phyloP scores from a whole-genome alignment of 208 protist species.

The Crithidia sp. region DNA sequence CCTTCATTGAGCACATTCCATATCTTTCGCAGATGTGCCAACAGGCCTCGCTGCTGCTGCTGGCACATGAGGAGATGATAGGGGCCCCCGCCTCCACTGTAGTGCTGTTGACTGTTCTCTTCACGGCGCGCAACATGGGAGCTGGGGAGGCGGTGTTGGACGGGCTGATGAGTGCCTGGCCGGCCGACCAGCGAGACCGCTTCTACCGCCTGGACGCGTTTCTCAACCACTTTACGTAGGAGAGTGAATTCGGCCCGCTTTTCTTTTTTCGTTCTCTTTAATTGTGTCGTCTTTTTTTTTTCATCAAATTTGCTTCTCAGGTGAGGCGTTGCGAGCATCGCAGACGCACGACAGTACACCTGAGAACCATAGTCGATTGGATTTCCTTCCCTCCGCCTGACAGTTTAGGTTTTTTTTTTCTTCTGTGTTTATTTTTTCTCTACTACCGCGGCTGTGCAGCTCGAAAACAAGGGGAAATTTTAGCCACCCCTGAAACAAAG shows the following conservation, averaged over 20 bases:
- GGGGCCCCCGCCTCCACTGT: slow-evolving; percentile 22
- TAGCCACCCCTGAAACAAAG: too few relatives aligned
- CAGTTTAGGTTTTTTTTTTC: too few relatives aligned
- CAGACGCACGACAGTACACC: too few relatives aligned
- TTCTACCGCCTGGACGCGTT: slow-evolving; percentile 36
- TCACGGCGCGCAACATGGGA: slow-evolving; percentile 34
- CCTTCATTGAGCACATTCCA: slow-evolving; percentile 26
- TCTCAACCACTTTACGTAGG: slow-evolving; percentile 31
- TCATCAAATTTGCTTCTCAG: background rate
- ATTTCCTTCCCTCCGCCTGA: too few relatives aligned
- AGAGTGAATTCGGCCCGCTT: background rate
- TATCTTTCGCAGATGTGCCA: slow-evolving; percentile 42
- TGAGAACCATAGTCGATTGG: too few relatives aligned
- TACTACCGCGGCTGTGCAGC: too few relatives aligned
- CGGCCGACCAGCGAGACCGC: slow-evolving; percentile 1
- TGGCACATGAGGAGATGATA: slow-evolving; percentile 37
- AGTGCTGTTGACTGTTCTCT: slow-evolving; percentile 28
- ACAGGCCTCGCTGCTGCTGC: slow-evolving; percentile 33
- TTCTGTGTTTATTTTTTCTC: too few relatives aligned
- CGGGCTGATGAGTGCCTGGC: slow-evolving; percentile 17
- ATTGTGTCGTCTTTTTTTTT: background rate
- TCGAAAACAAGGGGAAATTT: too few relatives aligned
- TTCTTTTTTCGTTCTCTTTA: background rate
- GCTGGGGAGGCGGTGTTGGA: background rate
- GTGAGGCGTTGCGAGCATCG: too few relatives aligned